phyloP scores from a whole-genome alignment of 2,329 filamentous ascomycete genomes.

The Epichloe uncinata region DNA sequence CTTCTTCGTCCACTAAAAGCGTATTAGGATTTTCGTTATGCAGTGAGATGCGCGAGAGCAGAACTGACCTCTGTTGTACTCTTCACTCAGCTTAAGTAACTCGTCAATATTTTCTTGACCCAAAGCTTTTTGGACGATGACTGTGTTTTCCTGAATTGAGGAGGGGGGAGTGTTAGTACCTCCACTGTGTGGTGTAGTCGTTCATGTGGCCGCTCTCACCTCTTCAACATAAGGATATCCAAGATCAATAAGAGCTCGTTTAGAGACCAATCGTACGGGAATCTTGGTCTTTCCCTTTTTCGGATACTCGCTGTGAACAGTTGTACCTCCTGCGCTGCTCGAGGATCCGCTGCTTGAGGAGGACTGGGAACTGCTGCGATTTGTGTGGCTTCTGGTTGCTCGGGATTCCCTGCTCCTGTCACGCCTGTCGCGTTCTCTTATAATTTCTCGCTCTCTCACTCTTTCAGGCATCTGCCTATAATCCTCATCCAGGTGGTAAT shows the following conservation, averaged over 20 bases:
- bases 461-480: slow-evolving; percentile 48
- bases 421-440: slow-evolving; percentile 34
- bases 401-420: slow-evolving; percentile 26
- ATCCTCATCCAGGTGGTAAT: slow-evolving; percentile 58
- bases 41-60: neutral
- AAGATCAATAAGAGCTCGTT: slow-evolving; percentile 67
- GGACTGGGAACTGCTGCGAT: slow-evolving; percentile 29
- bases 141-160: slow-evolving; percentile 51
- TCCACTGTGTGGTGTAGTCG: slow-evolving; percentile 5
- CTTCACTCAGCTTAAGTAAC: slow-evolving; percentile 69
- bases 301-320: slow-evolving; percentile 50
- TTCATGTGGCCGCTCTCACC: slow-evolving; percentile 32
- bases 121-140: slow-evolving; percentile 72
- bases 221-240: slow-evolving; percentile 82
- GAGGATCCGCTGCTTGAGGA: slow-evolving; percentile 32
- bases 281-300: slow-evolving; percentile 89
- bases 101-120: slow-evolving; percentile 88
- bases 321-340: slow-evolving; percentile 35
- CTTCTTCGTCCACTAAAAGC: slow-evolving; percentile 28
- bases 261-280: slow-evolving; percentile 66
- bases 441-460: slow-evolving; percentile 48
- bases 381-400: slow-evolving; percentile 24
- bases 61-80: slow-evolving; percentile 47
- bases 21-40: neutral
- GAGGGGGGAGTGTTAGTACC: neutral